Evolutionary conservation across 2,329 filamentous ascomycete genomes (phyloP), one percentile per base, ranked within the genome.

Genomic region (Ophiostoma pallidulum): DNA sequence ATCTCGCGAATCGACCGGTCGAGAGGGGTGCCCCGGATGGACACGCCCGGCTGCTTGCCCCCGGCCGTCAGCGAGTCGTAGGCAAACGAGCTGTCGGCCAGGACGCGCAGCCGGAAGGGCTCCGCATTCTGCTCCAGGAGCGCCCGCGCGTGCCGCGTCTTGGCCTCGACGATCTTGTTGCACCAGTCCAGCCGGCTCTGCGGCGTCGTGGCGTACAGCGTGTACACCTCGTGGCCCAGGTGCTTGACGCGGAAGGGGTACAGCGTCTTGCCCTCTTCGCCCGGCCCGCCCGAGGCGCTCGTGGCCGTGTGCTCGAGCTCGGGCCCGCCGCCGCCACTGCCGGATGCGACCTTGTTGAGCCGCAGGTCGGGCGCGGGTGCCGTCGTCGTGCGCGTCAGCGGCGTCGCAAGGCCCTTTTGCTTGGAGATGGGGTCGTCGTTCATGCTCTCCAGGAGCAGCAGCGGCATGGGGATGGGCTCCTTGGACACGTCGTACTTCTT

Each of bases 231-330:
- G 41, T 94, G 86, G 12, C 94, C 92, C 18, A 98, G 76, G 67
- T 98, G 92, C 68, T 96, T 96, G 62, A 98, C 80, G 55, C 82
- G 82, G 78, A 98, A 98, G 0, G 94, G 92, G 62, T 90, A 98
- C 57, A 98, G 67, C 39, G 92, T 85, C 62, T 83, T 87, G 60
- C 87, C 82, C 54, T 94, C 86, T 40, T 92, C 85, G 14, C 40
- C 48, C 24, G 74, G 67, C 29, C 68, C 70, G 8, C 79, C 69
- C 4, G 87, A 90, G 4, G 77, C 78, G 51, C 69, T 75, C 0
- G 87, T 90, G 33, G 75, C 74, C 22, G 74, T 72, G 56, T 92
- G 86, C 49, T 81, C 77, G 8, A 94, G 64, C 13, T 73, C 73
- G 12, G 80, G 77, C 31, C 72, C 74, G 29, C 68, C 24, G 14